Conservation (phyloP, 73 alveolate genomes). For the Tetrahymena malaccensis region DNA sequence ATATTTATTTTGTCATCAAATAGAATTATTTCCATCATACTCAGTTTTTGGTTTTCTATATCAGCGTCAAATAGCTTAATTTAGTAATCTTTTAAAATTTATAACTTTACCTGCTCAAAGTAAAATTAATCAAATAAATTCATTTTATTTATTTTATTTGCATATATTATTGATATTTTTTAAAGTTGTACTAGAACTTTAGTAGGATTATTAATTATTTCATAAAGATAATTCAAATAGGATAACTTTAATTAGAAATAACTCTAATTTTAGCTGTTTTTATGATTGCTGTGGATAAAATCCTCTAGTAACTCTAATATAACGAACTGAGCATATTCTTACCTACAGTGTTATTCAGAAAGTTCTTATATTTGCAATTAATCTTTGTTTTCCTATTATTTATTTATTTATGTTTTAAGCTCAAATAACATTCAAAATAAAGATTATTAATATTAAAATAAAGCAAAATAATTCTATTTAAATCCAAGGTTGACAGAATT, state of each 20-base stretch:
- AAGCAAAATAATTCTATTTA: too few species aligned
- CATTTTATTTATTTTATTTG: too few species aligned
- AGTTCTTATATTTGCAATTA: neutral
- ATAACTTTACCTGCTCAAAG: neutral
- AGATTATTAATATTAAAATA: too few species aligned
- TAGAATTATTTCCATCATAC: neutral
- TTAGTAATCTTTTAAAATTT: neutral
- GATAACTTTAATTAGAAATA: neutral
- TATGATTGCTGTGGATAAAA: neutral
- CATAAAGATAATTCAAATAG: neutral
- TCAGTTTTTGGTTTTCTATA: neutral
- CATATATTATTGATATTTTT: neutral
- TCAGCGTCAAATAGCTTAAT: neutral
- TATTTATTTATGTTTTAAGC: too few species aligned
- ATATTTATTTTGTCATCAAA: neutral
- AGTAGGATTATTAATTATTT: neutral
- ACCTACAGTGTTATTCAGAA: neutral
- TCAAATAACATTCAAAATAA: too few species aligned
- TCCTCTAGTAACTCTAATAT: neutral
- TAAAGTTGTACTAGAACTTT: neutral
- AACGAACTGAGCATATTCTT: neutral
- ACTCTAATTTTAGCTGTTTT: neutral
- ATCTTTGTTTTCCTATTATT: neutral
- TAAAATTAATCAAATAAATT: too few species aligned
- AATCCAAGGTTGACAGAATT: too few species aligned